Evolutionary conservation across 2,329 filamentous ascomycete species (phyloP).

Genomic region (Fusarium sp.): DNA sequence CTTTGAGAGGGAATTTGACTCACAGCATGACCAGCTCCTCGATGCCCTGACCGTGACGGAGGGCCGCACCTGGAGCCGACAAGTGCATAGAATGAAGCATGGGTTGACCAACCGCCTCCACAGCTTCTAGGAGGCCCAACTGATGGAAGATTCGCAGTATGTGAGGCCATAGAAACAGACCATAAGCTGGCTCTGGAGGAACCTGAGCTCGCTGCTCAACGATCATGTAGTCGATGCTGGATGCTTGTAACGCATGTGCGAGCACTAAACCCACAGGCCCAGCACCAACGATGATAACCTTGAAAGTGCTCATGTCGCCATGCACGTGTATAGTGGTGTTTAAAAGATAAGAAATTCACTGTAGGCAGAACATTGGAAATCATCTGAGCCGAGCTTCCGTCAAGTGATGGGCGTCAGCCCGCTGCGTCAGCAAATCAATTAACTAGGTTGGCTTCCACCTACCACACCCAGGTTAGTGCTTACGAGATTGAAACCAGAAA

Average conservation of each 20-base stretch:
- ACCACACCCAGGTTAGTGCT: background rate
- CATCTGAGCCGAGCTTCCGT: background rate
- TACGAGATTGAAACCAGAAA: background rate
- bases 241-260: constrained; percentile 16
- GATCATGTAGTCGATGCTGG: constrained; percentile 17
- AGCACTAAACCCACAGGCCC: constrained; percentile 20
- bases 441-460: background rate
- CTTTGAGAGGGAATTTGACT: fast-evolving
- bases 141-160: constrained; percentile 23
- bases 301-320: constrained; percentile 12
- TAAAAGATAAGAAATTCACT: background rate
- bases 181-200: constrained; percentile 21
- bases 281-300: constrained; percentile 23
- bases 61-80: constrained; percentile 9
- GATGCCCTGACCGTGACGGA: background rate
- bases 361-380: background rate
- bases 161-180: constrained; percentile 24
- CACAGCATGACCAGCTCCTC: constrained; percentile 5
- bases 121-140: constrained; percentile 7
- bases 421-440: background rate
- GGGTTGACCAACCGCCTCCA: constrained; percentile 3
- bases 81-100: constrained; percentile 14
- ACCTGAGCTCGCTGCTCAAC: constrained; percentile 25
- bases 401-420: background rate
- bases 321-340: background rate